Conservation (phyloP, 2,329 filamentous ascomycete species). For the Colletotrichum gloeosporioides region DNA sequence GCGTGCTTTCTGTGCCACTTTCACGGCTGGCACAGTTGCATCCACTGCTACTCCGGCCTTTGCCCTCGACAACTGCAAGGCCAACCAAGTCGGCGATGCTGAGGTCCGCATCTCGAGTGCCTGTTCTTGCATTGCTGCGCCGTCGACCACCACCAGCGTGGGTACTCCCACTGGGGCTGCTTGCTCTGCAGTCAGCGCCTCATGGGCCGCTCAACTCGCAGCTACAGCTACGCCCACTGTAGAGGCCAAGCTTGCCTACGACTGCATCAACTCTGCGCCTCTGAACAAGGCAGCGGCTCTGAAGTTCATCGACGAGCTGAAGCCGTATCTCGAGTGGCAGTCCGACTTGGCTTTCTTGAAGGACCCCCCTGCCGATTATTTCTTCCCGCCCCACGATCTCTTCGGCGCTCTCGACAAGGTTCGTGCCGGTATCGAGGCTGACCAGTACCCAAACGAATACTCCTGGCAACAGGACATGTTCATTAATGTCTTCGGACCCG, state of each 20-base stretch:
- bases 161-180: neutral
- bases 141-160: neutral
- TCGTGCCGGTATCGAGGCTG: slow-evolving; percentile 32
- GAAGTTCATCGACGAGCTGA: slow-evolving; percentile 38
- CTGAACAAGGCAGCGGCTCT: slow-evolving; percentile 35
- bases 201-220: neutral
- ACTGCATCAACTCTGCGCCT: slow-evolving; percentile 42
- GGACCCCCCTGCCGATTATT: slow-evolving; percentile 55
- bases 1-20: slow-evolving; percentile 31
- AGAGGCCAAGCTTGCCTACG: slow-evolving; percentile 38
- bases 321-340: slow-evolving; percentile 51
- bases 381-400: slow-evolving; percentile 46
- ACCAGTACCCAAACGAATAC: slow-evolving; percentile 42
- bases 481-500: slow-evolving; percentile 36
- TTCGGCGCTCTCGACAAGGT: slow-evolving; percentile 37
- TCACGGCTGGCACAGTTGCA: neutral
- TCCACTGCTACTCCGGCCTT: neutral
- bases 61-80: neutral
- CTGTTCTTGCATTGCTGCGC: neutral
- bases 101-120: neutral
- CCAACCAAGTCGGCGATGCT: neutral
- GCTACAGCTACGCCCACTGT: slow-evolving; percentile 22
- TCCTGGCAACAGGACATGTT: slow-evolving; percentile 46
- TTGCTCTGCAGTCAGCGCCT: neutral
- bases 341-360: slow-evolving; percentile 51